Percentiles rank a stretch among this genome's conserved stretches.
Conservation (phyloP, 306 rosid genomes). For the Rosa persica region DNA sequence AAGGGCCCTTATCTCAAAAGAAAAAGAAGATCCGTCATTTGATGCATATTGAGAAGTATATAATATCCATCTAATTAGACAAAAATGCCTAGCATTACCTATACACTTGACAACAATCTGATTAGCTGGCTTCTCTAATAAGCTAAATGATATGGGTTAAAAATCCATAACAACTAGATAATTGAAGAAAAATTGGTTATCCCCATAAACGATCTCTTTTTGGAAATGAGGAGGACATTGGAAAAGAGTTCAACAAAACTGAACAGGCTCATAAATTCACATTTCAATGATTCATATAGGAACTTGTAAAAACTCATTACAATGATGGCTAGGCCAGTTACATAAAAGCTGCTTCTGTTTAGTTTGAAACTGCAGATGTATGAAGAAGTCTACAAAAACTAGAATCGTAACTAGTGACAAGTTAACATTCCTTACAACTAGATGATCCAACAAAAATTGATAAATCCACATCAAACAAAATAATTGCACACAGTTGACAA, state of each 20-base stretch:
- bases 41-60: not conserved
- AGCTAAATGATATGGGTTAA: not conserved
- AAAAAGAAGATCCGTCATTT: constrained; percentile 13
- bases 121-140: not conserved
- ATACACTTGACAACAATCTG: not conserved
- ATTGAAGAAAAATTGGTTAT: not conserved
- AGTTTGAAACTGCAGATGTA: not conserved
- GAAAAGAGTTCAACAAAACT: constrained; percentile 2
- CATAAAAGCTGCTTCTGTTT: not conserved
- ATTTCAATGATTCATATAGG: not conserved
- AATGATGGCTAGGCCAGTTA: no score
- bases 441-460: no score
- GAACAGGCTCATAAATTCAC: not conserved
- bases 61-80: not conserved
- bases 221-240: not conserved
- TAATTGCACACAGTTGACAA: no score
- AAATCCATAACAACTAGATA: not conserved
- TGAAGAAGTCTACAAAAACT: not conserved
- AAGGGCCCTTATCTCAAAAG: not conserved
- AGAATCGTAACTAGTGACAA: not conserved
- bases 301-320: not conserved
- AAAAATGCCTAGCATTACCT: not conserved
- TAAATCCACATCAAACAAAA: no score
- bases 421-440: no score
- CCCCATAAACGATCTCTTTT: not conserved